phyloP scores from a whole-genome alignment of 2,329 filamentous ascomycete genomes.

The Pseudogymnoascus sp. region DNA sequence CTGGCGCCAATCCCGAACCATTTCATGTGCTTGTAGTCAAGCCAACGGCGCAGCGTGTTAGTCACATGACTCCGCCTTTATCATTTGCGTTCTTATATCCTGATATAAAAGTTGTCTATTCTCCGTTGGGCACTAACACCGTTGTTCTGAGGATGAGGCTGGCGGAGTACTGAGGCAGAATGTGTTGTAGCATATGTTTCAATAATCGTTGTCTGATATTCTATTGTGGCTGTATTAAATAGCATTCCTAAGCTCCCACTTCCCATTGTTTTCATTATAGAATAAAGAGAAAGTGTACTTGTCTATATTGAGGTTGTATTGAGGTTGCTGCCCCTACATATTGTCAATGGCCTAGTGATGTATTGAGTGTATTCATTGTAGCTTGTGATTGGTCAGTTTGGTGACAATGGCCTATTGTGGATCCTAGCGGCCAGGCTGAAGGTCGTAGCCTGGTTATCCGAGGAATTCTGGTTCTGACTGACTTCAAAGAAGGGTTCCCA shows the following conservation, averaged over 20 bases:
- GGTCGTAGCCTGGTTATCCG: background rate
- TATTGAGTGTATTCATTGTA: background rate
- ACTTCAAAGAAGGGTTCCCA: background rate
- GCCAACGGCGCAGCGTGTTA: background rate
- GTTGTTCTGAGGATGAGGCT: background rate
- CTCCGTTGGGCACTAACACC: background rate
- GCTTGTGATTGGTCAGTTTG: background rate
- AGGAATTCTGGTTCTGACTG: background rate
- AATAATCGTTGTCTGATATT: background rate
- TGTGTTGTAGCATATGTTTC: background rate
- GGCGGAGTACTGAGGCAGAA: background rate
- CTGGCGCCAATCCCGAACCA: background rate
- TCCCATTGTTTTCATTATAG: background rate
- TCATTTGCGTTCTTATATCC: background rate
- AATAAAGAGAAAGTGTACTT: background rate
- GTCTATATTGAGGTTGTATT: background rate
- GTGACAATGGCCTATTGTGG: background rate
- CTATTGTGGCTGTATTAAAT: background rate
- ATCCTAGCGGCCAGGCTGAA: background rate
- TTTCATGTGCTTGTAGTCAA: slow-evolving; percentile 5
- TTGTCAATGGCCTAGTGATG: slow-evolving; percentile 1
- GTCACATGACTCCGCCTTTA: background rate
- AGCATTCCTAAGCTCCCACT: background rate
- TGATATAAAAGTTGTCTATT: background rate
- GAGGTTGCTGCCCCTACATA: background rate